Evolutionary conservation across 75 land plant species (phyloP), one percentile per base, ranked within the genome.

Genomic region (Larix kaempferi): DNA sequence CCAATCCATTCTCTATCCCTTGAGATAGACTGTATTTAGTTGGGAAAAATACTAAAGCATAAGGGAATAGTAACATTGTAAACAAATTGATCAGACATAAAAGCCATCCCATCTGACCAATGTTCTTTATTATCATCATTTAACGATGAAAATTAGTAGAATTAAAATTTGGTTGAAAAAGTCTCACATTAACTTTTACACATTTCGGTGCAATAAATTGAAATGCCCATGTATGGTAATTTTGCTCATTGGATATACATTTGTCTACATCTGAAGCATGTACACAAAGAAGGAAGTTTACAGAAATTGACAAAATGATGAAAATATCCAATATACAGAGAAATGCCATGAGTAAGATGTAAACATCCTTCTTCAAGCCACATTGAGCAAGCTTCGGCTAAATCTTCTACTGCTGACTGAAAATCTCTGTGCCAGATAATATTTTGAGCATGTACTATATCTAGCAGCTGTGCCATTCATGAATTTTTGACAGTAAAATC

Each of bases 301-400:
- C 12, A 49, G 12, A 11, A 49, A 33, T 23, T 65, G 17, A 37
- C 4, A 65, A 14, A 16, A 63, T 29, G 35, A 65, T n/a, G 35
- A 65, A 16, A 16, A 65, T 69, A 69, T 69, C 72, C 10, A 39
- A 21, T 7, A 22, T 2, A 55, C 41, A 77, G 41, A 79, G 13
- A 58, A 5, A 74, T 92, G 92, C 97, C 97, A 76, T 94, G 97
- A 78, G 84, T 84, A 52, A 94, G 86, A 57, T 84, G 78, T 39
- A 90, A 80, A 71, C 89, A 85, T 57, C 82, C 82, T 67, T 88
- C 90, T 71, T 79, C 74, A 54, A 58, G 66, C 4, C 71, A 79
- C 35, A 85, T 11, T 13, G 88, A 82, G 81, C 86, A 90, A 74
- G 91, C 94, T 75, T 81, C 82, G 12, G 76, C 77, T 57, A 87